These are phyloP conservation scores for Rostrohypoxylon terebratum DNA, from an alignment of 495 filamentous ascomycete genomes.

Conservation along the genomic window DNA sequence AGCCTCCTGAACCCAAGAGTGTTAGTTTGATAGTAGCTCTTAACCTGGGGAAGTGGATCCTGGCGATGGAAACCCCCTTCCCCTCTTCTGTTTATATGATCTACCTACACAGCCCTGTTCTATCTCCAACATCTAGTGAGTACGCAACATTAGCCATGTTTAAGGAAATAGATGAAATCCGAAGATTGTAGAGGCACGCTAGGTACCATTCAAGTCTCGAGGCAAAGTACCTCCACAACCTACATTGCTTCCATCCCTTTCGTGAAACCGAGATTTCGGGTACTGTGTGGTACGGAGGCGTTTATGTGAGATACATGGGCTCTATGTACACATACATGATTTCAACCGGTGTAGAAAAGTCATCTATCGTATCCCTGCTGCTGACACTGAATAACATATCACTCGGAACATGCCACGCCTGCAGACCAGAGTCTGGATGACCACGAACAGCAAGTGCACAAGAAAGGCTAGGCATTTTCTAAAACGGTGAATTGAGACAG, in stretches of 20 bases:
- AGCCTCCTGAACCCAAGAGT: background rate
- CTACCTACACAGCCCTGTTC: background rate
- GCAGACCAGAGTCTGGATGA: background rate
- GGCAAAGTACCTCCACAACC: background rate
- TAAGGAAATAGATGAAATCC: background rate
- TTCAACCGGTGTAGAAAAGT: background rate
- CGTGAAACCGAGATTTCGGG: background rate
- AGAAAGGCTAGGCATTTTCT: too few species aligned
- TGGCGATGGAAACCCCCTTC: constrained; percentile 22
- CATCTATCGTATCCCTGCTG: background rate
- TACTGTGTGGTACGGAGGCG: background rate
- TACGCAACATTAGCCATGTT: background rate
- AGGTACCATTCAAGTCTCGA: background rate
- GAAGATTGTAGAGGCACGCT: background rate
- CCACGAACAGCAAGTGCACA: background rate
- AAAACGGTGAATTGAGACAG: too few species aligned
- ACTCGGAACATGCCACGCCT: background rate
- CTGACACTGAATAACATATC: background rate
- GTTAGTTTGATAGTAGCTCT: background rate
- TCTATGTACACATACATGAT: background rate
- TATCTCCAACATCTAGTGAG: background rate
- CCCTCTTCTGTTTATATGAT: constrained; percentile 13
- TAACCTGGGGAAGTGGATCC: too few species aligned
- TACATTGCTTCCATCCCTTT: background rate
- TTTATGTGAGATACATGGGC: background rate